Base-by-base conservation (phyloP, 805 yeast genomes). In the Kodamaea neixiangensis region DNA sequence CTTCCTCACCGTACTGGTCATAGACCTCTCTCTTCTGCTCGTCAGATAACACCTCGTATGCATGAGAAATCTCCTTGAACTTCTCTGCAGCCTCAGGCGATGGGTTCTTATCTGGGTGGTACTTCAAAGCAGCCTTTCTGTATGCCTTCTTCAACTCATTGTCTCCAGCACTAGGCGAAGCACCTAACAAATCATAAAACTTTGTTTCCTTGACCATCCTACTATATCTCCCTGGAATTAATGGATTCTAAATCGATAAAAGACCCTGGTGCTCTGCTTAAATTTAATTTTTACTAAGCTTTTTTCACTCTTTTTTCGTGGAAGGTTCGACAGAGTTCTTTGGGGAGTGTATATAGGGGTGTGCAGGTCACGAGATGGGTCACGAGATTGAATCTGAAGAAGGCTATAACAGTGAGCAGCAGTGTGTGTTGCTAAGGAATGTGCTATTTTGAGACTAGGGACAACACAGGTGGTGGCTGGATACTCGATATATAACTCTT, bases 1-100 rank as follows among this genome's bases (percentile, higher is more conserved):
- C 99, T 63, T 91, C 97, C 68, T 86, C 87, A 70, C 99, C 99
- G 65, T 82, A 90, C 57, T 81, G 83, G 72, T 94, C 98, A 67
- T 93, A 93, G 3, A 86, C 61, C 34, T 86, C 89, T 76, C 98
- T 88, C 77, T 92, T 94, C 66, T 92, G 87, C 14, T 86, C 76
- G 65, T 92, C 97, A 10, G 89, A 80, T 56, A 93, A 77, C n/a
- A 90, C 77, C 71, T 93, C 98, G 67, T 93, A 79, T 5, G 97
- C 97, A 54, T 82, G 82, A 3, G 93, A 85, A 63, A 90, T 80
- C 67, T 90, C 97, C 72, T 93, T 93, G 72, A 93, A 93, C 73
- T 89, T 91, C 66, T 93, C 98, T 48, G 96, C 94, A 13, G 96
- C 97, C 69, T 92, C 98, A 48, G 87, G 91, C 14, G 86, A 78